Evolutionary conservation across 2,329 filamentous ascomycete genomes (phyloP).

Genomic region (Sporothrix brasiliensis): DNA sequence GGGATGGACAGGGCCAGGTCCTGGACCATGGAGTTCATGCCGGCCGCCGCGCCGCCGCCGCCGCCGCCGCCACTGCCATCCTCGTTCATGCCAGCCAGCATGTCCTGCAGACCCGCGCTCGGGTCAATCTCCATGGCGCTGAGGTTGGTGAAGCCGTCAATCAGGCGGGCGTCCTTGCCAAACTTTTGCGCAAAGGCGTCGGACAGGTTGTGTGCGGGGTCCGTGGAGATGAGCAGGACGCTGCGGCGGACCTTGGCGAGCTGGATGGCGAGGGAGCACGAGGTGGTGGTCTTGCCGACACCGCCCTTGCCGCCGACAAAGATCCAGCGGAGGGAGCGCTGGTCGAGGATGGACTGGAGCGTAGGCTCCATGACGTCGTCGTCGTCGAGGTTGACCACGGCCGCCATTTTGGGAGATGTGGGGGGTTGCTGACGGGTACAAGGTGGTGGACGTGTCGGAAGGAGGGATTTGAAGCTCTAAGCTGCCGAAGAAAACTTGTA

Average conservation of each 20-base stretch:
- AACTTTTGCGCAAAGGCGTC: slow-evolving; percentile 99
- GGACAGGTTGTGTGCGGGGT: slow-evolving; percentile 95
- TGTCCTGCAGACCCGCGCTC: slow-evolving; percentile 94
- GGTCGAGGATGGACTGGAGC: slow-evolving; percentile 91
- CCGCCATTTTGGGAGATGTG: slow-evolving; percentile 41
- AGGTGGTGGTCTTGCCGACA: slow-evolving; percentile 99
- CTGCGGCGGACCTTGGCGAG: slow-evolving; percentile 92
- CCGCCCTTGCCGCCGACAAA: slow-evolving; percentile 98
- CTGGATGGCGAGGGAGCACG: slow-evolving; percentile 96
- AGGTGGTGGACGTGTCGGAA: background rate
- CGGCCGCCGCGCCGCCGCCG: slow-evolving; percentile 54
- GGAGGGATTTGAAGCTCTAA: background rate
- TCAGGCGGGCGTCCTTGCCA: slow-evolving; percentile 91
- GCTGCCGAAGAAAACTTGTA: no score
- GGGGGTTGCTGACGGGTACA: background rate
- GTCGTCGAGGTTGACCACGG: slow-evolving; percentile 61
- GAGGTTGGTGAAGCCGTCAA: slow-evolving; percentile 90
- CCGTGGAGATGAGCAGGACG: slow-evolving; percentile 95
- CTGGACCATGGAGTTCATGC: slow-evolving; percentile 95
- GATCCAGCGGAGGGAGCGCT: slow-evolving; percentile 95
- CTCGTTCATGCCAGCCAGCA: slow-evolving; percentile 76
- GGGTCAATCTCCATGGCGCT: slow-evolving; percentile 99
- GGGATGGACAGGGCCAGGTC: slow-evolving; percentile 97
- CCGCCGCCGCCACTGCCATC: slow-evolving; percentile 59
- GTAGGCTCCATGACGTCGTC: slow-evolving; percentile 80